Evolutionary conservation across 306 rosid species (phyloP), one percentile per base, ranked within the genome.

Genomic region (Malus domestica): DNA sequence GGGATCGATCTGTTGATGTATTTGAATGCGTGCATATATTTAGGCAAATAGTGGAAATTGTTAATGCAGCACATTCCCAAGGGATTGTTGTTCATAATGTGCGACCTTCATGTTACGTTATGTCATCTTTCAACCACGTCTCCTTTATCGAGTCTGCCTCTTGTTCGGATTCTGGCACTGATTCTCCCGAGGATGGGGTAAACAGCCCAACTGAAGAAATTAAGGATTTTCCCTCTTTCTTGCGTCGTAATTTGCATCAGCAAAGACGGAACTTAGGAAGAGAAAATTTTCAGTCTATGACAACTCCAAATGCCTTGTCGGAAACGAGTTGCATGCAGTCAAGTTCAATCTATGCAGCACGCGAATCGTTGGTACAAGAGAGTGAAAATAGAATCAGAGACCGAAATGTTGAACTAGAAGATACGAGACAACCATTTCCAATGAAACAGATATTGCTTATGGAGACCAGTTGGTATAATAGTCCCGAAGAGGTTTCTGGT

Each of bases 1-100:
- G 90, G 1, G 93, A 90, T 7, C 82, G 99, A 44, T 38, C 89
- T 0, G 93, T 92, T 49, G 93, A 92, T 72, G 88, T 77, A 38
- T 88, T 88, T 20, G 93, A 95, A 66, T 90, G 97, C 73, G 81
- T 90, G 84, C 99, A 95, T 79, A 75, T 95, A 80, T 92, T 95
- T 85, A 88, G 90, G 84, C 97, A 95, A 80, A 83, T 95, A 60
- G 96, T 90, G 49, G 97, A 90, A 71, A 89, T 92, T 73, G 97
- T 95, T 76, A 83, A 83, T 57, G 81, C 79, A 68, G 97, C 92
- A 0, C 99, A 95, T 79, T 87, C 92, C 38, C 93, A 90, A 80
- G 99, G 99, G 68, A 90, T 95, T 81, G 97, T 89, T 80, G 92
- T 92, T 82, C 97, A 92, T 72, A 95, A 95, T 80, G 97, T 92